Evolutionary conservation across 2,329 filamentous ascomycete species (phyloP).

Genomic region (Verticillium klebahnii): DNA sequence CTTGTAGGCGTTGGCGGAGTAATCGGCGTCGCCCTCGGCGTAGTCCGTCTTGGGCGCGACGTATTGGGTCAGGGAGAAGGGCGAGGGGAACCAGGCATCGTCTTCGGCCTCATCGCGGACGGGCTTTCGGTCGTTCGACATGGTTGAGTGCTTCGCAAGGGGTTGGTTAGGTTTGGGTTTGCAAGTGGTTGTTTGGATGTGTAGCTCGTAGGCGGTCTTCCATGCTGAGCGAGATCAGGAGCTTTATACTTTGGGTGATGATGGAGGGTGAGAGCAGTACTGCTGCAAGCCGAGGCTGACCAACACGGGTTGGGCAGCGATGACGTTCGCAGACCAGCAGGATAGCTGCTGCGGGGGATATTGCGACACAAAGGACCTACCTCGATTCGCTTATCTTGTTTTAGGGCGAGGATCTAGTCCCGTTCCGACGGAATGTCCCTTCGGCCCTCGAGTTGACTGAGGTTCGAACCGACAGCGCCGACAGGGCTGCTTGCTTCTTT

Average conservation of each 20-base stretch:
- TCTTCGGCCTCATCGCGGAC: slow-evolving; percentile 16
- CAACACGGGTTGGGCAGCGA: too few relatives aligned
- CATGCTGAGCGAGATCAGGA: too few relatives aligned
- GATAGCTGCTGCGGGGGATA: not conserved
- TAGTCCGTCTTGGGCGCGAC: slow-evolving; percentile 13
- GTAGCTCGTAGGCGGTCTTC: too few relatives aligned
- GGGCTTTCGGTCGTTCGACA: slow-evolving; percentile 11
- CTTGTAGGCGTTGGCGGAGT: slow-evolving; percentile 12
- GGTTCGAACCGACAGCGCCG: not conserved
- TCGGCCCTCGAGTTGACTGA: not conserved
- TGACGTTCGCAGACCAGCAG: not conserved
- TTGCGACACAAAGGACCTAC: not conserved
- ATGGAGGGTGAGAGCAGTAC: too few relatives aligned
- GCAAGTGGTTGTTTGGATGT: not conserved
- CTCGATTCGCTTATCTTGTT: too few relatives aligned
- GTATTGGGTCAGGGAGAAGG: slow-evolving; percentile 15
- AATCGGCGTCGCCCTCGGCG: slow-evolving; percentile 10
- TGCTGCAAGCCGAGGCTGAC: too few relatives aligned
- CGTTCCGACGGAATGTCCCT: not conserved
- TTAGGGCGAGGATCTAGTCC: not conserved
- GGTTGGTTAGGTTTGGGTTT: not conserved
- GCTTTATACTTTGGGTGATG: too few relatives aligned
- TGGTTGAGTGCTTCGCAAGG: not conserved
- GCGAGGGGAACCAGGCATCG: slow-evolving; percentile 16
- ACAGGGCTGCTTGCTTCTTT: not conserved